Percentiles rank a stretch among this genome's conserved stretches.
phyloP scores from a whole-genome alignment of 73 alveolate species.

The Paramecium biaurelia region DNA sequence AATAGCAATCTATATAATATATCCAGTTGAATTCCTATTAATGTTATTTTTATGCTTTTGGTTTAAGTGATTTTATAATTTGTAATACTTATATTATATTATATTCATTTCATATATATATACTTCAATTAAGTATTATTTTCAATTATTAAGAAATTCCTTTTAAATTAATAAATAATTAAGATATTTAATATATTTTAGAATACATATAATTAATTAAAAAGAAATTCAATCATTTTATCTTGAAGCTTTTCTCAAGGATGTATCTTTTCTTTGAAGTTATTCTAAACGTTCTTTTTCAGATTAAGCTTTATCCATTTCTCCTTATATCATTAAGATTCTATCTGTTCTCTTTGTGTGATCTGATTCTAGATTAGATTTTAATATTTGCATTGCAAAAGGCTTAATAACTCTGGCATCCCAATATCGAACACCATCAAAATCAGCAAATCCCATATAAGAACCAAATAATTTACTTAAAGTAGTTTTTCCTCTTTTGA shows the following conservation, averaged over 20 bases:
- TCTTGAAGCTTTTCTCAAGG: slow-evolving; percentile 65
- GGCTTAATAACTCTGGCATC: slow-evolving; percentile 82
- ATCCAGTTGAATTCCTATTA: neutral
- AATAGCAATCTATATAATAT: neutral
- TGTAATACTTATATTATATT: neutral
- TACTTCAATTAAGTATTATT: too few relatives aligned
- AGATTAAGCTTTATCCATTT: slow-evolving; percentile 83
- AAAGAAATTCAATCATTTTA: neutral
- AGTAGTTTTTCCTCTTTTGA: slow-evolving; percentile 53
- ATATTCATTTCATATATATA: too few relatives aligned
- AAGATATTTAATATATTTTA: too few relatives aligned
- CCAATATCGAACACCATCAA: slow-evolving; percentile 95
- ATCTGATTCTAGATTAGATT: slow-evolving; percentile 72
- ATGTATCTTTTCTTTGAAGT: slow-evolving; percentile 79
- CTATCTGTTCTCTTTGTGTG: slow-evolving; percentile 83
- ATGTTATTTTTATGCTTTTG: neutral
- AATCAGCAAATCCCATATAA: slow-evolving; percentile 92
- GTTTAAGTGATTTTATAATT: neutral
- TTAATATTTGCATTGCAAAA: slow-evolving; percentile 50
- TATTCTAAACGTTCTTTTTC: slow-evolving; percentile 88
- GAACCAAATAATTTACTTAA: slow-evolving; percentile 59
- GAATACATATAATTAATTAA: neutral
- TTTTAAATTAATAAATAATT: too few relatives aligned
- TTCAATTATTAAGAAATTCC: too few relatives aligned
- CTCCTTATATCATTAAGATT: slow-evolving; percentile 69